These are phyloP conservation scores for Hanseniaspora guilliermondii DNA, from an alignment of 805 yeast species.

Conservation along the genomic window DNA sequence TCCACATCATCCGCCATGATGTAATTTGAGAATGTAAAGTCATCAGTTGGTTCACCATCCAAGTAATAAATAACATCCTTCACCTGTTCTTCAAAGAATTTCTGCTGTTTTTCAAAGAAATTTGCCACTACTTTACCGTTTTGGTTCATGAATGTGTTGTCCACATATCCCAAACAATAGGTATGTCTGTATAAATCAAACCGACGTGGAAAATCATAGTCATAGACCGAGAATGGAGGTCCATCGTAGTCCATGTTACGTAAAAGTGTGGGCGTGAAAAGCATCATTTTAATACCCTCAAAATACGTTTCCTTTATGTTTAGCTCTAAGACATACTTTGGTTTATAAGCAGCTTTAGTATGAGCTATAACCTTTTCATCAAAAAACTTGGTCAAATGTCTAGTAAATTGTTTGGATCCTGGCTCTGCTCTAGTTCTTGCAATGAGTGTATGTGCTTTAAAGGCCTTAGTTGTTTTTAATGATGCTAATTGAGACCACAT, in stretches of 20 bases:
- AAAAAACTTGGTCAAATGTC: neutral
- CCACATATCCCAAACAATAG: neutral
- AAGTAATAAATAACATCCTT: neutral
- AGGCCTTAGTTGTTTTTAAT: neutral
- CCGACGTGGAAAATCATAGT: neutral
- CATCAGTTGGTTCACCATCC: neutral
- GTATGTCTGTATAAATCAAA: neutral
- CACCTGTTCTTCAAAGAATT: neutral
- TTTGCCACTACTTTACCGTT: neutral
- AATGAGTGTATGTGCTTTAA: neutral
- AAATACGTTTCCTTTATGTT: neutral
- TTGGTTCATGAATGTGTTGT: neutral
- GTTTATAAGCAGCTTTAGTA: too few species aligned
- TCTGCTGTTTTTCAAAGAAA: neutral
- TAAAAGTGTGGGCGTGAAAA: neutral
- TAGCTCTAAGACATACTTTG: neutral
- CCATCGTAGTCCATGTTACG: neutral
- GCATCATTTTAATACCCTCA: neutral
- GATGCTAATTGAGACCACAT: neutral
- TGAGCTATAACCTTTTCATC: neutral
- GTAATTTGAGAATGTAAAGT: neutral
- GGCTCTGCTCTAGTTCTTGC: neutral
- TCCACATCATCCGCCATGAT: slow-evolving; percentile 10
- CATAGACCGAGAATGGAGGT: neutral
- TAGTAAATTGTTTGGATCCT: neutral